Conservation (phyloP, 2,329 filamentous ascomycete genomes). For the Trichophyton simii region DNA sequence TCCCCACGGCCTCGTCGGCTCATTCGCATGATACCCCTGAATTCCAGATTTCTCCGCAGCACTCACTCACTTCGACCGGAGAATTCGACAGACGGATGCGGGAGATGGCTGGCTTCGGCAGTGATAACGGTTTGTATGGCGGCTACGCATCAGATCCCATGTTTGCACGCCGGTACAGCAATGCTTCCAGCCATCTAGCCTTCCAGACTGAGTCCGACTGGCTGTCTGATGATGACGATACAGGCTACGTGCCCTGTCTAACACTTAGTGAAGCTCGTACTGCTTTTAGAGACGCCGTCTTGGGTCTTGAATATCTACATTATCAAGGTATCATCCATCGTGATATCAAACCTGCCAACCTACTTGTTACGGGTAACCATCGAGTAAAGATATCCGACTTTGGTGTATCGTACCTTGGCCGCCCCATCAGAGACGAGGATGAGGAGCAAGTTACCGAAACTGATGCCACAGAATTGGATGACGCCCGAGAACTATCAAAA, state of each 20-base stretch:
- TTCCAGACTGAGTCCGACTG: constrained; percentile 34
- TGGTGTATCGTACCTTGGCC: constrained; percentile 91
- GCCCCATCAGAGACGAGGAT: constrained; percentile 72
- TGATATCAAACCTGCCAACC: constrained; percentile 79
- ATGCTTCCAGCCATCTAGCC: constrained; percentile 53
- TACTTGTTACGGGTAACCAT: constrained; percentile 73
- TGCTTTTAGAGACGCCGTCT: constrained; percentile 81
- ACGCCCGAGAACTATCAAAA: constrained; percentile 92
- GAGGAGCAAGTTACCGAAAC: constrained; percentile 65
- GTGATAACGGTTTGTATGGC: constrained; percentile 69
- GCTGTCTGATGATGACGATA: constrained; percentile 57
- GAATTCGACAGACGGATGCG: constrained; percentile 20
- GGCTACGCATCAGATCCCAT: constrained; percentile 49
- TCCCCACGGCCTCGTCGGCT: constrained; percentile 20
- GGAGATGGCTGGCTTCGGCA: constrained; percentile 35
- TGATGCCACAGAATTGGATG: constrained; percentile 76
- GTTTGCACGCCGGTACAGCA: constrained; percentile 62
- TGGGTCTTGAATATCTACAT: constrained; percentile 86
- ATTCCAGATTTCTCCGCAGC: constrained; percentile 42
- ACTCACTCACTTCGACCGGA: constrained; percentile 41
- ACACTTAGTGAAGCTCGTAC: constrained; percentile 70
- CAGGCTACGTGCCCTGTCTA: constrained; percentile 86
- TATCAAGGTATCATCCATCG: constrained; percentile 75
- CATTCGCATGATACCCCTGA: constrained; percentile 41
- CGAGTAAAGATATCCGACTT: constrained; percentile 97